A percentile compares a stretch with the other conserved stretches of the same genome.
These are phyloP conservation scores for Pseudocercospora fijiensis DNA, from an alignment of 2,329 filamentous ascomycete genomes.

Conservation along the genomic window DNA sequence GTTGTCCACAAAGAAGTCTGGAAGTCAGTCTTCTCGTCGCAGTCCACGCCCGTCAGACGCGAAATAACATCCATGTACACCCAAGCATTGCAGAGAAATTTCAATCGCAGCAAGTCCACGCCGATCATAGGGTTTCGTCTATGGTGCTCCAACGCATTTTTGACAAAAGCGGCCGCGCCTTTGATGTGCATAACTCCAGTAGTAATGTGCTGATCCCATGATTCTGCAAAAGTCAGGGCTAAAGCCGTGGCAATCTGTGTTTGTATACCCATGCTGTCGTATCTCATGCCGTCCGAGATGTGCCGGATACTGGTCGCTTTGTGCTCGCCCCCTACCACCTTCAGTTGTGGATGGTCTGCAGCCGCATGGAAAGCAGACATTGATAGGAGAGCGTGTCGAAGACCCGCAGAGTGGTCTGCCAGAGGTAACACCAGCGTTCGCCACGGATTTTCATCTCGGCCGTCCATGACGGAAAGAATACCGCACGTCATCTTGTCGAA, in stretches of 20 bases:
- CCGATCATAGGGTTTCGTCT: constrained; percentile 43
- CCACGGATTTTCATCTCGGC: constrained; percentile 69
- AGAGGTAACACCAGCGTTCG: constrained; percentile 69
- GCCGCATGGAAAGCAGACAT: constrained; percentile 69
- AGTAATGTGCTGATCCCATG: constrained; percentile 68
- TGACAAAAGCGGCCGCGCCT: constrained; percentile 64
- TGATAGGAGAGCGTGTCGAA: constrained; percentile 67
- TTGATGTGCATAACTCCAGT: constrained; percentile 69
- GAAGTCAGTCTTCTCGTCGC: constrained; percentile 57
- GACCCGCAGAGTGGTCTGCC: constrained; percentile 61
- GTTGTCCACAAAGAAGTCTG: constrained; percentile 43
- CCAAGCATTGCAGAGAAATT: constrained; percentile 70
- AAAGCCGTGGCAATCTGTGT: constrained; percentile 69
- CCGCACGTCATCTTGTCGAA: constrained; percentile 68
- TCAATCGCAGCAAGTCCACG: constrained; percentile 55
- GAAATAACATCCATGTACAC: constrained; percentile 73
- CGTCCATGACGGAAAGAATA: constrained; percentile 69
- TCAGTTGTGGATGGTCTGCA: constrained; percentile 56
- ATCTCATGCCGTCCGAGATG: constrained; percentile 57
- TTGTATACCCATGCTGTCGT: constrained; percentile 61
- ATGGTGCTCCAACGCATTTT: constrained; percentile 56
- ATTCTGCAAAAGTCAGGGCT: constrained; percentile 67
- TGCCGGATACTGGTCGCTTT: constrained; percentile 64
- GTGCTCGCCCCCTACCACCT: constrained; percentile 65
- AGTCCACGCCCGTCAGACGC: constrained; percentile 62